These are phyloP conservation scores for Parachlorella kessleri DNA, from an alignment of 139 green algal species.

Conservation along the genomic window DNA sequence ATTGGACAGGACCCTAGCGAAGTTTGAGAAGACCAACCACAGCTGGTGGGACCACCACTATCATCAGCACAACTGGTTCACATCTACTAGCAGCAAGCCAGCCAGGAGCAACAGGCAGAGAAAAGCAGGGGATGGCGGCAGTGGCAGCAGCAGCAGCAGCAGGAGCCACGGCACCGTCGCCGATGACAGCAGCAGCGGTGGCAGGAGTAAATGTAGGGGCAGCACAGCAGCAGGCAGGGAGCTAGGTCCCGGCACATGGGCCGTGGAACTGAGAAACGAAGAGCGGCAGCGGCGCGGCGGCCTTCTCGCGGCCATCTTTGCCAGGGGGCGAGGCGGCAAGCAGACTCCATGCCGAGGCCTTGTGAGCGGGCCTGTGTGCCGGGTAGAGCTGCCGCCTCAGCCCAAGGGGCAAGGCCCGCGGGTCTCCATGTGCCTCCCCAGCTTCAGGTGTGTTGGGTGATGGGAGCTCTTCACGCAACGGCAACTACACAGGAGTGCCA, in stretches of 20 bases:
- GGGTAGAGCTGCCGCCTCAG: slow-evolving; percentile 57
- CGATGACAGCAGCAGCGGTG: background rate
- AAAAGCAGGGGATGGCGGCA: too few relatives aligned
- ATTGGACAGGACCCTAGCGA: background rate
- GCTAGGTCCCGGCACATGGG: background rate
- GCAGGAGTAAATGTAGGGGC: background rate
- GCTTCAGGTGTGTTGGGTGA: slow-evolving; percentile 81
- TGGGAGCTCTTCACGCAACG: too few relatives aligned
- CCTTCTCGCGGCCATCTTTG: background rate
- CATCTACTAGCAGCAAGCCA: too few relatives aligned
- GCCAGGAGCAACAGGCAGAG: too few relatives aligned
- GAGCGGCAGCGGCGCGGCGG: background rate
- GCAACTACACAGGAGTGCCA: too few relatives aligned
- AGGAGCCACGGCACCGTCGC: slow-evolving; percentile 1
- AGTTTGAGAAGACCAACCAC: background rate
- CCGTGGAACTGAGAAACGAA: background rate
- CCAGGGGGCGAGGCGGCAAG: background rate
- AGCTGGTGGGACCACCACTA: background rate
- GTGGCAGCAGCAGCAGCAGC: slow-evolving; percentile 20
- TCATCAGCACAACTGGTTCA: too few relatives aligned
- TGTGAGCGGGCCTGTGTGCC: slow-evolving; percentile 49
- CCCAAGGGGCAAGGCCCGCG: slow-evolving; percentile 28
- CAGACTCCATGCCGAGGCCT: slow-evolving; percentile 13
- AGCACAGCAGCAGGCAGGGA: background rate
- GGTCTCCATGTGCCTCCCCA: slow-evolving; percentile 70